These are phyloP conservation scores for Ophiocordyceps robertsii DNA, from an alignment of 2,329 filamentous ascomycete genomes.

Conservation along the genomic window DNA sequence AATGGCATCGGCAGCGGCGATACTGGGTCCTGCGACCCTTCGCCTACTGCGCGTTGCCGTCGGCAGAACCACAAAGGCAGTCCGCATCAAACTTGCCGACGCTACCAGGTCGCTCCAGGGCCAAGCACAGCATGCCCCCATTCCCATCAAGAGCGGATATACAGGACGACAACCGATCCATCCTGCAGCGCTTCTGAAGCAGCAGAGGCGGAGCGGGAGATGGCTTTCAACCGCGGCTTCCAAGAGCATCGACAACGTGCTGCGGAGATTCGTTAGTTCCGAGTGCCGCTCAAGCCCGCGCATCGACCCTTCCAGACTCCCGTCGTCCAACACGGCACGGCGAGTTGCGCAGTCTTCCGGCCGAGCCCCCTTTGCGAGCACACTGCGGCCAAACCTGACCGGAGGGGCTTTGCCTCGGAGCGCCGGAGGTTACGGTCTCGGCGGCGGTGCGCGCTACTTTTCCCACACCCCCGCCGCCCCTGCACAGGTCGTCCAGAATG, in stretches of 20 bases:
- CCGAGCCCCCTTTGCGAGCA: conserved; percentile 74
- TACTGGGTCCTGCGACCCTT: conserved; percentile 43
- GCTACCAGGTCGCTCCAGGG: conserved; percentile 30
- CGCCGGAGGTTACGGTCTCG: conserved; percentile 73
- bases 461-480: conserved; percentile 75
- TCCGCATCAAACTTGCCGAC: conserved; percentile 34
- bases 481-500: conserved; percentile 85
- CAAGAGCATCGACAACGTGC: conserved; percentile 27
- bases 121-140: conserved; percentile 27
- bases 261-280: conserved; percentile 39
- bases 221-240: conserved; percentile 34
- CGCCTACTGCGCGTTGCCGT: conserved; percentile 39
- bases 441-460: conserved; percentile 73
- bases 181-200: conserved; percentile 36
- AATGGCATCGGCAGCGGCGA: conserved; percentile 43
- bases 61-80: conserved; percentile 33
- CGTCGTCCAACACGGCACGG: conserved; percentile 33
- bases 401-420: conserved; percentile 74
- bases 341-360: conserved; percentile 50
- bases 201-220: conserved; percentile 27
- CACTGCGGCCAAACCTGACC: conserved; percentile 82
- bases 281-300: conserved; percentile 17
- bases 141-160: conserved; percentile 25
- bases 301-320: conserved; percentile 34
- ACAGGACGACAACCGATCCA: conserved; percentile 37